Evolutionary conservation across 1,284 basidiomycete species (phyloP).

Genomic region (Vanrija sp.): DNA sequence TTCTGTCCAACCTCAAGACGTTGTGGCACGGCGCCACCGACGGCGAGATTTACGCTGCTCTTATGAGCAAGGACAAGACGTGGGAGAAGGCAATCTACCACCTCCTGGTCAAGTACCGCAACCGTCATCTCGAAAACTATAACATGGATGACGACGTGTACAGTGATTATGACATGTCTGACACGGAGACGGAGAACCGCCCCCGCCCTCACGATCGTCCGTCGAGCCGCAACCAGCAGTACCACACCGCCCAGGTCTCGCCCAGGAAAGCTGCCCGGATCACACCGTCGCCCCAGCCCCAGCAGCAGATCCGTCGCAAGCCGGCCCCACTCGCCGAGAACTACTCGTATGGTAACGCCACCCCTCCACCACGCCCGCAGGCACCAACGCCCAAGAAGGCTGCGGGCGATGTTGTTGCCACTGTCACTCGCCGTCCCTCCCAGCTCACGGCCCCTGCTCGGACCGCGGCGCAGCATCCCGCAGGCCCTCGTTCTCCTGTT

Average conservation of each 20-base stretch:
- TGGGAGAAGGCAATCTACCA: constrained; percentile 94
- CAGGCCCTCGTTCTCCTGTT: constrained; percentile 34
- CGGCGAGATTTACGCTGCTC: constrained; percentile 63
- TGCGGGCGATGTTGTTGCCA: constrained; percentile 21
- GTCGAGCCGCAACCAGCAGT: constrained; percentile 15
- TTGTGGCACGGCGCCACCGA: constrained; percentile 79
- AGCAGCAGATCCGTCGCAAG: constrained; percentile 9
- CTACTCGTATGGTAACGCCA: constrained; percentile 30
- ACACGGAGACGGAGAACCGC: constrained; percentile 3
- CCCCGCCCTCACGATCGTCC: constrained; percentile 19
- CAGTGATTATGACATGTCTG: constrained; percentile 27
- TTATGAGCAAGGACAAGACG: constrained; percentile 61
- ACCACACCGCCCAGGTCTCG: too few relatives aligned
- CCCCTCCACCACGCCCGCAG: constrained; percentile 35
- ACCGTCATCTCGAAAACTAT: constrained; percentile 63
- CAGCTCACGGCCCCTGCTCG: constrained; percentile 27
- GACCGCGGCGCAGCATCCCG: constrained; percentile 9
- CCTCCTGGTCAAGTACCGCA: constrained; percentile 73
- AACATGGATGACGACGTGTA: constrained; percentile 54
- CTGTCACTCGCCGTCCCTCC: constrained; percentile 17
- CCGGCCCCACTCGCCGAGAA: constrained; percentile 39
- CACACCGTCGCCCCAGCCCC: neutral
- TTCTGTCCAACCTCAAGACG: constrained; percentile 84
- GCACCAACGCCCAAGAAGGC: constrained; percentile 50
- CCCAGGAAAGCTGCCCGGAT: constrained; percentile 22